A percentile compares a stretch with the other conserved stretches of the same genome.
These are phyloP conservation scores for Boletus rufocinnamomeus DNA, from an alignment of 768 basidiomycete genomes.

Conservation along the genomic window DNA sequence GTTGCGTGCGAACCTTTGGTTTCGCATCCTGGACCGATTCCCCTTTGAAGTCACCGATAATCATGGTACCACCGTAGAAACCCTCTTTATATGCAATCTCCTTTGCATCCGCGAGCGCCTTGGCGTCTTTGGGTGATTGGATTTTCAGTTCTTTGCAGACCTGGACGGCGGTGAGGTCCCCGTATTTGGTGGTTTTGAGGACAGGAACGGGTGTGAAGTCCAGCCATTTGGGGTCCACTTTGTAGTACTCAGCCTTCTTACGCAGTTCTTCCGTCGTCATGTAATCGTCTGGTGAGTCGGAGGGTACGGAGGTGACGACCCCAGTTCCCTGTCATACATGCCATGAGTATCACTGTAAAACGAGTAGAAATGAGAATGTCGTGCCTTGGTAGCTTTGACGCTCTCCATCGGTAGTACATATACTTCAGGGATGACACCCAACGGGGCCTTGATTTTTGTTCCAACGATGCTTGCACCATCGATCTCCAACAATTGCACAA, in stretches of 20 bases:
- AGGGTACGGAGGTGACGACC: constrained; percentile 96
- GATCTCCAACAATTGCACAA: constrained; percentile 74
- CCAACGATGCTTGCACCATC: constrained; percentile 82
- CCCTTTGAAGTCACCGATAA: constrained; percentile 90
- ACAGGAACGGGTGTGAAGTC: constrained; percentile 85
- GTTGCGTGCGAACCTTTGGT: constrained; percentile 76
- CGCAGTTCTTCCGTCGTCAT: constrained; percentile 86
- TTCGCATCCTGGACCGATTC: constrained; percentile 90
- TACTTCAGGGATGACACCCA: constrained; percentile 78
- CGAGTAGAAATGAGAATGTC: constrained; percentile 9
- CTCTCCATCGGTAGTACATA: constrained; percentile 99
- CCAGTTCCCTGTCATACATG: constrained; percentile 76
- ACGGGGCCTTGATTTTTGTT: constrained; percentile 87
- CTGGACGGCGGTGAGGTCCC: constrained; percentile 83
- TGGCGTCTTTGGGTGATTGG: constrained; percentile 90
- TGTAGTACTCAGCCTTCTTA: constrained; percentile 97
- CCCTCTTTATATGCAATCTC: constrained; percentile 98
- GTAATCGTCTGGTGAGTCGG: constrained; percentile 98
- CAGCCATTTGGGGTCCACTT: constrained; percentile 88
- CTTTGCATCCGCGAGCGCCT: constrained; percentile 94
- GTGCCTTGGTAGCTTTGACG: constrained; percentile 89
- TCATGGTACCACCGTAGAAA: constrained; percentile 93
- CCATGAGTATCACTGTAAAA: constrained; percentile 4
- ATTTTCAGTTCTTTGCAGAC: constrained; percentile 90
- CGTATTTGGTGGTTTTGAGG: constrained; percentile 87